Conservation (phyloP, 306 rosid genomes). For the Carpinus fangiana region DNA sequence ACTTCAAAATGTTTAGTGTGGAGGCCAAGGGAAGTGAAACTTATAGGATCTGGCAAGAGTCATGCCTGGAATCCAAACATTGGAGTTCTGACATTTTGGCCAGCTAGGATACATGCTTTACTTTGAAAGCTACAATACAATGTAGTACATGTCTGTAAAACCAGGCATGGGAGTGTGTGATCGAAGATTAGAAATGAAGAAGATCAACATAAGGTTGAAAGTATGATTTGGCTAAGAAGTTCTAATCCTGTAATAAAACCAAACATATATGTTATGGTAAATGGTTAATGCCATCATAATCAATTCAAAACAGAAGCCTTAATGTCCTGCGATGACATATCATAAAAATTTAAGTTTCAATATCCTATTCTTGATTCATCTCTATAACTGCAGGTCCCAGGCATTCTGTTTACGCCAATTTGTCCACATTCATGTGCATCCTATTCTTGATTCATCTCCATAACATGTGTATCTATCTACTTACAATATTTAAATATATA, state of each 20-base stretch:
- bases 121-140: not conserved
- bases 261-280: not conserved
- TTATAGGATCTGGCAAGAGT: not conserved
- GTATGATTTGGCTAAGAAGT: not conserved
- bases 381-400: conserved; percentile 77
- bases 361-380: conserved; percentile 8
- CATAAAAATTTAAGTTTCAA: not conserved
- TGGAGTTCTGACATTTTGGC: not conserved
- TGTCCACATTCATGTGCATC: conserved; percentile 98
- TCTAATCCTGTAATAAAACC: not conserved
- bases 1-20: not conserved
- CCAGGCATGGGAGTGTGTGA: not conserved
- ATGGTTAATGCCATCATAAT: not conserved
- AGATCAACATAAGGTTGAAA: not conserved
- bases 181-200: not conserved
- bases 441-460: too few relatives aligned
- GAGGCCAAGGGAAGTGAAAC: not conserved
- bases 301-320: not conserved
- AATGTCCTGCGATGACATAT: not conserved
- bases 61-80: not conserved
- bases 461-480: too few relatives aligned
- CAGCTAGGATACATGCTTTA: not conserved
- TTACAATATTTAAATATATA: too few relatives aligned
- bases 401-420: conserved; percentile 88
- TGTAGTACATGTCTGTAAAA: not conserved